Conservation (phyloP, 768 basidiomycete genomes). For the Melanogaster broomeanus region DNA sequence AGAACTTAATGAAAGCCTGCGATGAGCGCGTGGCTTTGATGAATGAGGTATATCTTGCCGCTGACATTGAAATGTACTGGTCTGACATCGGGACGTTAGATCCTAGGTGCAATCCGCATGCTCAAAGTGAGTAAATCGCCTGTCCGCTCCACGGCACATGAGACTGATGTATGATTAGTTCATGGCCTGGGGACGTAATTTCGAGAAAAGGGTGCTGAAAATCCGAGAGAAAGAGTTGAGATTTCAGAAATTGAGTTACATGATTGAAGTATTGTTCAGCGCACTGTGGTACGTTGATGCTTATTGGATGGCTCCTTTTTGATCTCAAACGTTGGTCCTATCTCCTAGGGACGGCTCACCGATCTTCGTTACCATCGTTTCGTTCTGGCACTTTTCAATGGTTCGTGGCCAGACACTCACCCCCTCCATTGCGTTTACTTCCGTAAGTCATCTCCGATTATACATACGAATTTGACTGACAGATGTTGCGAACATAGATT, state of each 20-base stretch:
- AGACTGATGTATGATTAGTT: conserved; percentile 48
- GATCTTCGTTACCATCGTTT: conserved; percentile 58
- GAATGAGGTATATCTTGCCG: conserved; percentile 62
- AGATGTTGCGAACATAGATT: conserved; percentile 30
- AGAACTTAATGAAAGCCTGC: conserved; percentile 87
- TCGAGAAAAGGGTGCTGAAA: conserved; percentile 71
- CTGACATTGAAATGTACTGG: neutral
- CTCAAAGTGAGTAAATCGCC: conserved; percentile 54
- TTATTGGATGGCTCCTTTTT: neutral
- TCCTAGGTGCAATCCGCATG: conserved; percentile 88
- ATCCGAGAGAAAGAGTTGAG: conserved; percentile 81
- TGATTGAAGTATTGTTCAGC: conserved; percentile 71
- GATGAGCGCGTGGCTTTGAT: conserved; percentile 90
- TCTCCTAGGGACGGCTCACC: conserved; percentile 45
- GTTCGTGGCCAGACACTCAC: conserved; percentile 68
- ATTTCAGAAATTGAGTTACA: conserved; percentile 85
- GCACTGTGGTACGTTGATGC: conserved; percentile 47
- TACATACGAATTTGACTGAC: neutral
- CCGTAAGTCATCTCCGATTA: conserved; percentile 38
- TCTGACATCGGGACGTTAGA: conserved; percentile 33
- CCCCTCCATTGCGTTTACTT: conserved; percentile 84
- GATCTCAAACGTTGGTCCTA: neutral
- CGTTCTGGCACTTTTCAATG: conserved; percentile 75
- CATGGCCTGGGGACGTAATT: conserved; percentile 94
- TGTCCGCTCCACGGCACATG: neutral